phyloP scores from a whole-genome alignment of 1,284 basidiomycete species.

The Ceratobasidium sp. region DNA sequence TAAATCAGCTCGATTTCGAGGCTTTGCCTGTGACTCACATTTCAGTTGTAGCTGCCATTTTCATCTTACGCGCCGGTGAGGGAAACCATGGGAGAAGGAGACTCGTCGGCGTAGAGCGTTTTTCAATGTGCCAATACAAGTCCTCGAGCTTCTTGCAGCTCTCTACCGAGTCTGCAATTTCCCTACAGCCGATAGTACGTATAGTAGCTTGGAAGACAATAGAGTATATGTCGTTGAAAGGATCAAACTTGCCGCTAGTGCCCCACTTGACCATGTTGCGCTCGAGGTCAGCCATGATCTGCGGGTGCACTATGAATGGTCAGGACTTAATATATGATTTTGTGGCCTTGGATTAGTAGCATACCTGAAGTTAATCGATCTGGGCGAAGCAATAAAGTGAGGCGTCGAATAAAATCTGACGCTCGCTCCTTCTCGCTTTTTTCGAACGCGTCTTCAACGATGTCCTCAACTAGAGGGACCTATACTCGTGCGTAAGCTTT shows the following conservation, averaged over 20 bases:
- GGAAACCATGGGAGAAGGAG: conserved; percentile 25
- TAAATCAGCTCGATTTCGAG: too few species aligned
- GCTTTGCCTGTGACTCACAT: background rate
- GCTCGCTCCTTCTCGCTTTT: background rate
- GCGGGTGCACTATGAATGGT: conserved; percentile 1
- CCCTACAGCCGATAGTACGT: conserved; percentile 9
- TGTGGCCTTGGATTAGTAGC: background rate
- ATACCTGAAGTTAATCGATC: conserved; percentile 23
- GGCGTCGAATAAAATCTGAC: conserved; percentile 15
- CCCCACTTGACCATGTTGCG: conserved; percentile 33
- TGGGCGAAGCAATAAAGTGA: conserved; percentile 3
- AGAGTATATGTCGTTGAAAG: conserved; percentile 24
- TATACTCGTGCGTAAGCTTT: background rate
- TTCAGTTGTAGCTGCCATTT: conserved; percentile 2
- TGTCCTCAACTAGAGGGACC: conserved; percentile 4
- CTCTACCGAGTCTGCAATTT: conserved; percentile 37
- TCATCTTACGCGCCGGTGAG: conserved; percentile 11
- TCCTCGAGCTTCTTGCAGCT: conserved; percentile 27
- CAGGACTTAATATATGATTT: background rate
- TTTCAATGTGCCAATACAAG: conserved; percentile 33
- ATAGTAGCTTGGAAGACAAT: conserved; percentile 36
- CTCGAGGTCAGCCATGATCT: conserved; percentile 29
- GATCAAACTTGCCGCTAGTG: conserved; percentile 23
- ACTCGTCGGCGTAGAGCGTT: conserved; percentile 9
- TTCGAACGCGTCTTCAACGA: background rate